Conservation (phyloP, 2,329 filamentous ascomycete genomes). For the Neofusicoccum kwambonambiense region DNA sequence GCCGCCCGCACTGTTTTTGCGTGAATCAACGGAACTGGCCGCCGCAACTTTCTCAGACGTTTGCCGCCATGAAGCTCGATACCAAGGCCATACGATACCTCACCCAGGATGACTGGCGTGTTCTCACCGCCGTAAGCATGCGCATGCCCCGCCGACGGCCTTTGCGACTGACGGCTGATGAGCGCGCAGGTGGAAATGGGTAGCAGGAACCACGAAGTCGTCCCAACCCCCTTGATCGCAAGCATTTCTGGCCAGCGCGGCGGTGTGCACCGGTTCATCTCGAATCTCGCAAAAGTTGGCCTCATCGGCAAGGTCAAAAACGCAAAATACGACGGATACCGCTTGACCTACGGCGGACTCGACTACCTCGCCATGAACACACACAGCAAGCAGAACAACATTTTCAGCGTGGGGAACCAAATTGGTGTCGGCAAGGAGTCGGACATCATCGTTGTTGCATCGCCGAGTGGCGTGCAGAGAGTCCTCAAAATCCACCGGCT, state of each 20-base stretch:
- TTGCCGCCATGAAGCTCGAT: slow-evolving; percentile 80
- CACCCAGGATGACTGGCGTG: slow-evolving; percentile 88
- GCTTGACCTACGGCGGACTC: slow-evolving; percentile 91
- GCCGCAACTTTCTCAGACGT: background rate
- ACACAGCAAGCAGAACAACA: slow-evolving; percentile 72
- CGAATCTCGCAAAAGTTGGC: slow-evolving; percentile 84
- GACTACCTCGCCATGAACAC: slow-evolving; percentile 97
- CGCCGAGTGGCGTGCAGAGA: slow-evolving; percentile 70
- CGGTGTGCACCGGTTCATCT: slow-evolving; percentile 81
- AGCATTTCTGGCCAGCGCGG: slow-evolving; percentile 75
- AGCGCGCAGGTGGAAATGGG: slow-evolving; percentile 77
- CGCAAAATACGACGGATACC: slow-evolving; percentile 95
- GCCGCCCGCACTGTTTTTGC: background rate
- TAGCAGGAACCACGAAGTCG: slow-evolving; percentile 94
- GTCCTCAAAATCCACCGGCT: slow-evolving; percentile 96
- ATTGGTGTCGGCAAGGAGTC: slow-evolving; percentile 97
- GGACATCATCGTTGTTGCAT: slow-evolving; percentile 91
- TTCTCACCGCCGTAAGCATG: slow-evolving; percentile 75
- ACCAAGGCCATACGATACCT: slow-evolving; percentile 92
- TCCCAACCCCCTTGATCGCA: slow-evolving; percentile 85
- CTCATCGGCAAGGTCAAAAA: slow-evolving; percentile 93
- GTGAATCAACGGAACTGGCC: background rate
- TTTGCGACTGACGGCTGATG: slow-evolving; percentile 39
- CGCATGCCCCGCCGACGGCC: slow-evolving; percentile 22
- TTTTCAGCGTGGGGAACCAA: slow-evolving; percentile 92